A percentile compares a stretch with the other conserved stretches of the same genome.
These are phyloP conservation scores for Aquilaria malaccensis DNA, from an alignment of 345 rosid genomes.

Conservation along the genomic window DNA sequence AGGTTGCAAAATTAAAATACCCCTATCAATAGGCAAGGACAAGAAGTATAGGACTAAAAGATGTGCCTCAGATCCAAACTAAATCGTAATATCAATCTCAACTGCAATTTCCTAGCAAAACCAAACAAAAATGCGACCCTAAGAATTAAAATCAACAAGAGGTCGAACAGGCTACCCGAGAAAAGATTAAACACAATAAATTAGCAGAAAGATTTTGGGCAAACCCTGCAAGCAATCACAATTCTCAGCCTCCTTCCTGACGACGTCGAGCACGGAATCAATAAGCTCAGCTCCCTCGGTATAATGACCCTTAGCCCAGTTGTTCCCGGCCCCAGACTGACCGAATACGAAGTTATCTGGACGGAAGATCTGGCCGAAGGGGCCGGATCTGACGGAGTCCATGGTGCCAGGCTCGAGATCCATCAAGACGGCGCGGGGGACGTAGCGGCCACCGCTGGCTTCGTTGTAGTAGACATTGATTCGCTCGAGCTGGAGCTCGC, in stretches of 20 bases:
- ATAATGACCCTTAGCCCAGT: constrained; percentile 14
- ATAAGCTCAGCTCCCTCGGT: constrained; percentile 14
- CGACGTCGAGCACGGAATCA: constrained; percentile 14
- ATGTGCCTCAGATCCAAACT: not conserved
- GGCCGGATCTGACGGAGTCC: constrained; percentile 15
- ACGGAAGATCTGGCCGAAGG: constrained; percentile 9
- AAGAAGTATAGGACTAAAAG: not conserved
- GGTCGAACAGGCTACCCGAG: not conserved
- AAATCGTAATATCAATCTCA: too few species aligned
- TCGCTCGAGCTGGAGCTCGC: constrained; percentile 11
- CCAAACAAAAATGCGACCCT: not conserved
- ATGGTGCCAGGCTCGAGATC: constrained; percentile 12
- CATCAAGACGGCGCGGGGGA: constrained; percentile 12
- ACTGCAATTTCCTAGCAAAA: not conserved
- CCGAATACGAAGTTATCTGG: constrained; percentile 15
- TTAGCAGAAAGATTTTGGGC: not conserved
- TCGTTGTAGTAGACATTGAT: constrained; percentile 13
- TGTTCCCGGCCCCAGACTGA: constrained; percentile 11
- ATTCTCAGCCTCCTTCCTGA: constrained; percentile 15
- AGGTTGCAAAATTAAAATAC: not conserved
- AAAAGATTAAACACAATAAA: not conserved
- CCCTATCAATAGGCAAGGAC: not conserved
- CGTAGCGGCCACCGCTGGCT: constrained; percentile 10
- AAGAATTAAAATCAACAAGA: not conserved
- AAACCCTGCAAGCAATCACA: constrained; percentile 15